A percentile compares a stretch with the other conserved stretches of the same genome.
Evolutionary conservation across 139 green algal species (phyloP).

Genomic region (Volvox reticuliferus): DNA sequence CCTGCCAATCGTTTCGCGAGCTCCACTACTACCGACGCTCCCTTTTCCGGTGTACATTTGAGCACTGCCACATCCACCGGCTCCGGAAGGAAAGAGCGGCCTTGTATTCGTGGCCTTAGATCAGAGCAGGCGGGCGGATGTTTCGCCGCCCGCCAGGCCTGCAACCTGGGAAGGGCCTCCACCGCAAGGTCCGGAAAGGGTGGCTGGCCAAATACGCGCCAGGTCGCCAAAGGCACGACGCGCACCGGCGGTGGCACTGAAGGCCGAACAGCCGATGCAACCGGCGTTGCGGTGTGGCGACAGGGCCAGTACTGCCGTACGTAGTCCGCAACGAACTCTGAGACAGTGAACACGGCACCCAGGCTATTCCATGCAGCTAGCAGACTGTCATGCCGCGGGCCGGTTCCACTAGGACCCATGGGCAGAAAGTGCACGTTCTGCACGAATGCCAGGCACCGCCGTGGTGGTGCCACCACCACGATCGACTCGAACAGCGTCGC

Average conservation of each 20-base stretch:
- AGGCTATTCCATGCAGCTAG: constrained; percentile 50
- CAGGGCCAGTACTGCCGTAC: constrained; percentile 22
- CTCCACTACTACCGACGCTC: constrained; percentile 46
- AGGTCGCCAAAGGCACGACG: constrained; percentile 53
- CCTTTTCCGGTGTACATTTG: constrained; percentile 67
- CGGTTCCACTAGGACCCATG: constrained; percentile 55
- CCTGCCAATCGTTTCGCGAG: constrained; percentile 45
- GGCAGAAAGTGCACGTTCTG: constrained; percentile 75
- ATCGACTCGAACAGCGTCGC: constrained; percentile 23
- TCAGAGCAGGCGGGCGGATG: not conserved
- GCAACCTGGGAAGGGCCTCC: not conserved
- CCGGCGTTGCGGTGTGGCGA: not conserved
- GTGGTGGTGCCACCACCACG: not conserved
- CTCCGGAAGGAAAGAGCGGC: not conserved
- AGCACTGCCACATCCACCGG: not conserved
- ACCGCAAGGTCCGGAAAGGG: constrained; percentile 54
- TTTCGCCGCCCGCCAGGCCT: not conserved
- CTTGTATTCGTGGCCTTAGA: not conserved
- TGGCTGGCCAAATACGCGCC: constrained; percentile 52
- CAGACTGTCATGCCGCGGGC: constrained; percentile 7
- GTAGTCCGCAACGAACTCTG: constrained; percentile 59
- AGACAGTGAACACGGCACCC: constrained; percentile 53
- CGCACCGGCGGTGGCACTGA: not conserved
- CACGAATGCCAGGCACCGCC: constrained; percentile 49
- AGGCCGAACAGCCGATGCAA: not conserved